A percentile compares a stretch with the other conserved stretches of the same genome.
These are phyloP conservation scores for Metschnikowia continentalis DNA, from an alignment of 805 yeast genomes.

Conservation along the genomic window DNA sequence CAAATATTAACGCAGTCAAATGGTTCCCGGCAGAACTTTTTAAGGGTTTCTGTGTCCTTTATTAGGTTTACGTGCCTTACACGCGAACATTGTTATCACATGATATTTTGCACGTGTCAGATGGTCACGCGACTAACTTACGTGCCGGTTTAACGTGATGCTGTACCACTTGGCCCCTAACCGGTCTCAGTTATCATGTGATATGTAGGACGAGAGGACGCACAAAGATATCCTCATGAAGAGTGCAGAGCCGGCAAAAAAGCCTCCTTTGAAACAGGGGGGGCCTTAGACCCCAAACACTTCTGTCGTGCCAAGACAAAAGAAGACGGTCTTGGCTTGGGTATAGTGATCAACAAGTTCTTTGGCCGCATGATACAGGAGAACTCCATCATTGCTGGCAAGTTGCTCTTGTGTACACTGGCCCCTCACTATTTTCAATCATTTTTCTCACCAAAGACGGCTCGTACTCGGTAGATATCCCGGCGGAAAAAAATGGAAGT, in stretches of 20 bases:
- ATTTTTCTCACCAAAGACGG: conserved; percentile 31
- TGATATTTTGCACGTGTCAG: too few species aligned
- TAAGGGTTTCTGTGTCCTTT: too few species aligned
- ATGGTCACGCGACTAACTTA: too few species aligned
- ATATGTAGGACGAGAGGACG: conserved; percentile 11
- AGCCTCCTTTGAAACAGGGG: conserved; percentile 6
- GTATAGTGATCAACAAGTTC: conserved; percentile 16
- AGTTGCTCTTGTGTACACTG: conserved; percentile 20
- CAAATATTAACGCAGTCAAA: too few species aligned
- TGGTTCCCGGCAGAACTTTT: too few species aligned
- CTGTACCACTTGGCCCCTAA: conserved; percentile 6
- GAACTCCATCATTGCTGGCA: conserved; percentile 19
- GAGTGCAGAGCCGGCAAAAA: neutral
- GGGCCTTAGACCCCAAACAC: conserved; percentile 7
- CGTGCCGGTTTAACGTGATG: too few species aligned
- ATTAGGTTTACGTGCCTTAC: too few species aligned
- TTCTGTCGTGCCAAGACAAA: conserved; percentile 7
- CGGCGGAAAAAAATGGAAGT: conserved; percentile 14
- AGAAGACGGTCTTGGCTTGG: conserved; percentile 21
- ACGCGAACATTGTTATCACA: too few species aligned
- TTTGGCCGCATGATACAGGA: conserved; percentile 16
- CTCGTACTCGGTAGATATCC: conserved; percentile 24
- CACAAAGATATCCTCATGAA: conserved; percentile 5
- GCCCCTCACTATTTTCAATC: conserved; percentile 26
- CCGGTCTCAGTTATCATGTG: conserved; percentile 4